Evolutionary conservation across 1,284 basidiomycete species (phyloP).

Genomic region (Fomitopsis betulina): DNA sequence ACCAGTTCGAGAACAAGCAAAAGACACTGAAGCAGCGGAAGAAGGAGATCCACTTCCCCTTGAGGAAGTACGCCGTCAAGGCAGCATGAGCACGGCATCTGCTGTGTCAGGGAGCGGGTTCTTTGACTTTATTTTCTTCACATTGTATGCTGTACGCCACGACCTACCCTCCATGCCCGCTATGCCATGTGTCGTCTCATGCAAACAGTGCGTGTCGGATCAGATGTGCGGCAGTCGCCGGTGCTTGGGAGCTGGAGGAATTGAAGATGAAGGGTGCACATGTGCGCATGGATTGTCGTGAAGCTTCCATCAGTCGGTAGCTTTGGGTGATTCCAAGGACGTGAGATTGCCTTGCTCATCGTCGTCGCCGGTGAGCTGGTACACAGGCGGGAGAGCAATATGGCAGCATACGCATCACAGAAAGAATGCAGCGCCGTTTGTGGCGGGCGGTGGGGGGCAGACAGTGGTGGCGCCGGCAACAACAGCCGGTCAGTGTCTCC

Average conservation of each 20-base stretch:
- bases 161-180: constrained; percentile 32
- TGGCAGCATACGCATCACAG: not conserved
- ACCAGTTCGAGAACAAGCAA: constrained; percentile 72
- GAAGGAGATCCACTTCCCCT: constrained; percentile 92
- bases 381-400: not conserved
- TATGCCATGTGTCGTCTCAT: constrained; percentile 18
- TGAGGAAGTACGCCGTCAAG: constrained; percentile 81
- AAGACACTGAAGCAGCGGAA: constrained; percentile 91
- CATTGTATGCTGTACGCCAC: constrained; percentile 40
- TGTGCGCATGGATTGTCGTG: not conserved
- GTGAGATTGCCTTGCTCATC: not conserved
- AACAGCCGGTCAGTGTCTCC: not conserved
- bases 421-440: not conserved
- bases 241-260: not conserved
- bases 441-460: not conserved
- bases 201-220: constrained; percentile 10
- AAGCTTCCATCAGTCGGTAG: not conserved
- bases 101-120: constrained; percentile 15
- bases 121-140: constrained; percentile 23
- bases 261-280: not conserved
- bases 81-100: constrained; percentile 45
- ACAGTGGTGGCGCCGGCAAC: not conserved
- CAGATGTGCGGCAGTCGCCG: constrained; percentile 1
- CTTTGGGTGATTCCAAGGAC: constrained; percentile 4
- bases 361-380: not conserved